Evolutionary conservation across 2,329 filamentous ascomycete species (phyloP).

Genomic region (Catunica adiposa): DNA sequence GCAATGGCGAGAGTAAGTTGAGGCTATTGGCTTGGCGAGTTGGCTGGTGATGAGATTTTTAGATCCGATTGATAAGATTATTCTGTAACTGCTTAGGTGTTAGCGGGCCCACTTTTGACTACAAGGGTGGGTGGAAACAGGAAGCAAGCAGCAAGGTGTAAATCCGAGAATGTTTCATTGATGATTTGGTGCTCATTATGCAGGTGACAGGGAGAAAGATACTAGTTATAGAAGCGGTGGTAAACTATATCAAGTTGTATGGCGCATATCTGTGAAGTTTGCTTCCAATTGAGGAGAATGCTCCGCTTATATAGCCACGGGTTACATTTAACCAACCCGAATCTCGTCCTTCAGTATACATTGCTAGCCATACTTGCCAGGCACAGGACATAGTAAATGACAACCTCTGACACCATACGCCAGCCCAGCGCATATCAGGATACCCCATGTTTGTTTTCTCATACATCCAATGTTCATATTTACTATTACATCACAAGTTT

Average conservation of each 20-base stretch:
- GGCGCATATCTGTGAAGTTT: background rate
- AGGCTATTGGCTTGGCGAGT: conserved; percentile 1
- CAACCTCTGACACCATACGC: too few species aligned
- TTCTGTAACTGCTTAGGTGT: background rate
- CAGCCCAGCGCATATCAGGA: too few species aligned
- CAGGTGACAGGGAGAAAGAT: too few species aligned
- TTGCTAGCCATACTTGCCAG: background rate
- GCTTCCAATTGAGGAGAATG: too few species aligned
- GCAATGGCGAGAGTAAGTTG: background rate
- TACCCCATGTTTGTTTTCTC: too few species aligned
- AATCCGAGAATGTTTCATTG: too few species aligned
- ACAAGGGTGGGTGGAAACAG: background rate
- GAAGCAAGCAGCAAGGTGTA: background rate
- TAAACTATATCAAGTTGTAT: background rate
- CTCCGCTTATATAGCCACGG: background rate
- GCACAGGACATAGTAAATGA: background rate
- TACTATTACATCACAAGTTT: too few species aligned
- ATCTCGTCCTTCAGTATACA: background rate
- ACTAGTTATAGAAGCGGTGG: too few species aligned
- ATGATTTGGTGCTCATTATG: too few species aligned
- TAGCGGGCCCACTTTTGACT: conserved; percentile 1
- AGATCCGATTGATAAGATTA: conserved; percentile 34
- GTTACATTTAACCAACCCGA: background rate
- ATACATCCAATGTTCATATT: too few species aligned
- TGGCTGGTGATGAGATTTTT: conserved; percentile 4